A percentile compares a stretch with the other conserved stretches of the same genome.
Evolutionary conservation across 331 rosid species (phyloP).

Genomic region (Cydonia oblonga): DNA sequence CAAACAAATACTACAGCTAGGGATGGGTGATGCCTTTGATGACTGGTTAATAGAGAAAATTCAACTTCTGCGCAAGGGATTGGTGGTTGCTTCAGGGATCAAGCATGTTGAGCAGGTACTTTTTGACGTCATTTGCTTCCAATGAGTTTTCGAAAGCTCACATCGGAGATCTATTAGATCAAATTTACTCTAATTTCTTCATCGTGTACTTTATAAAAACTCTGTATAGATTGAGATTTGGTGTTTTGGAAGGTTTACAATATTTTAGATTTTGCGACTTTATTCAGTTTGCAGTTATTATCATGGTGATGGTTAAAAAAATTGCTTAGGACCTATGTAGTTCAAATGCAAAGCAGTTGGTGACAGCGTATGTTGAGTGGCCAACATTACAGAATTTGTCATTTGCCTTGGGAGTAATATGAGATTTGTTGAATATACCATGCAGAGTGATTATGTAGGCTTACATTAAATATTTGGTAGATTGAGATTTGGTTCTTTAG

Average conservation of each 20-base stretch:
- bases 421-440: neutral
- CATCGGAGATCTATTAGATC: neutral
- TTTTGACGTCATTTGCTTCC: conserved; percentile 1
- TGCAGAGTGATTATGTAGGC: neutral
- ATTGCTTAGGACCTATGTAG: neutral
- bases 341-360: neutral
- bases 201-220: neutral
- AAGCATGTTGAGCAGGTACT: conserved; percentile 72
- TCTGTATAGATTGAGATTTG: neutral
- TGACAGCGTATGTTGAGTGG: neutral
- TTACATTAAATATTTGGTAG: neutral
- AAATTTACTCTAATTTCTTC: neutral
- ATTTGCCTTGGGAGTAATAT: neutral
- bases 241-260: neutral
- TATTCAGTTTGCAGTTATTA: neutral
- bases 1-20: conserved; percentile 85
- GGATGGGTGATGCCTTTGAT: conserved; percentile 99
- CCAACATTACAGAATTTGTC: neutral
- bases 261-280: neutral
- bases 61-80: conserved; percentile 83
- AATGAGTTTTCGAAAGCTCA: neutral
- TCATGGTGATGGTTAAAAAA: neutral
- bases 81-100: conserved; percentile 79
- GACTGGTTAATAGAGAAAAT: conserved; percentile 95
- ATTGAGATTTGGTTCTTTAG: neutral